A percentile compares a stretch with the other conserved stretches of the same genome.
phyloP scores from a whole-genome alignment of 2,329 filamentous ascomycete genomes.

The Xylariales sp. region DNA sequence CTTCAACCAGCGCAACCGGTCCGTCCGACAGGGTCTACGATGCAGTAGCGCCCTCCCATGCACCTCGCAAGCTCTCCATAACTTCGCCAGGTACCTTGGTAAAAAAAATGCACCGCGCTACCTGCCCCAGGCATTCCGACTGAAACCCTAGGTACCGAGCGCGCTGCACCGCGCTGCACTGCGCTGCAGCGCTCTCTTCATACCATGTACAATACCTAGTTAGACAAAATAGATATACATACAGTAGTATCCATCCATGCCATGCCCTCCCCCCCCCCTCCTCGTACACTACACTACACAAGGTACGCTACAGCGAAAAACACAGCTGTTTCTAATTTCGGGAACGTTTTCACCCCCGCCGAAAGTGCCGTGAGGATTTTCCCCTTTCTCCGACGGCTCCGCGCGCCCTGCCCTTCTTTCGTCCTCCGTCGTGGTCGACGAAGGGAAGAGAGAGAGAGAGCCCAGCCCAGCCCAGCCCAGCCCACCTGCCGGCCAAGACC shows the following conservation, averaged over 20 bases:
- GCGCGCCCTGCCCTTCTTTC: not conserved
- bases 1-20: not conserved
- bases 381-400: not conserved
- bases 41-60: slow-evolving; percentile 5
- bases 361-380: not conserved
- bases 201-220: not conserved
- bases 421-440: too few species aligned
- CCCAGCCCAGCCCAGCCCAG: too few species aligned
- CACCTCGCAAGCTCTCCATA: slow-evolving; percentile 19
- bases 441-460: too few species aligned
- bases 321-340: not conserved
- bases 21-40: not conserved
- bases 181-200: not conserved
- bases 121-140: not conserved
- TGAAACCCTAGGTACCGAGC: not conserved
- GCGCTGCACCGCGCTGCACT: too few species aligned
- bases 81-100: not conserved
- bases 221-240: too few species aligned
- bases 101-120: not conserved
- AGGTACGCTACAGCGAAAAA: too few species aligned
- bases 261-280: too few species aligned
- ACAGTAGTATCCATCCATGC: too few species aligned
- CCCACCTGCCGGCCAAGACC: slow-evolving; percentile 3
- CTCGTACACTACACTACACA: too few species aligned
- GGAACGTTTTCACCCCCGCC: not conserved